Evolutionary conservation across 768 basidiomycete genomes (phyloP).

Genomic region (Hemileccinum rubropunctum): DNA sequence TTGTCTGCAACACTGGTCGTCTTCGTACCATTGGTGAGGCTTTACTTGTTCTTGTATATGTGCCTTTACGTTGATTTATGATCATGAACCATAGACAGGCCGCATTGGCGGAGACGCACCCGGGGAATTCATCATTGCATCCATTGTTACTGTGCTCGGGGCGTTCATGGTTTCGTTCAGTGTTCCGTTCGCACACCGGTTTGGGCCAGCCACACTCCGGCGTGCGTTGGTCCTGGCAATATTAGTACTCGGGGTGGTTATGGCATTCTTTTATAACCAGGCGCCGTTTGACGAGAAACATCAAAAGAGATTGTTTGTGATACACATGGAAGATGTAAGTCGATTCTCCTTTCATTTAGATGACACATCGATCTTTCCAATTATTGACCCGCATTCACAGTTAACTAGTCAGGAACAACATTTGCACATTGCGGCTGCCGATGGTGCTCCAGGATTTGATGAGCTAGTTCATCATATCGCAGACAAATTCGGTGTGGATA

Average conservation of each 20-base stretch:
- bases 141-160: slow-evolving; percentile 59
- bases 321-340: slow-evolving; percentile 84
- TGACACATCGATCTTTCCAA: not conserved
- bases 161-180: slow-evolving; percentile 57
- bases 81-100: slow-evolving; percentile 56
- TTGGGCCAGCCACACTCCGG: slow-evolving; percentile 42
- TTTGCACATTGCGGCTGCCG: slow-evolving; percentile 79
- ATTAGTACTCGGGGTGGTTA: slow-evolving; percentile 44
- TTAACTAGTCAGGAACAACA: slow-evolving; percentile 68
- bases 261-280: slow-evolving; percentile 59
- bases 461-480: slow-evolving; percentile 61
- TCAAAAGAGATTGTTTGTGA: slow-evolving; percentile 80
- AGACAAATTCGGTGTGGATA: slow-evolving; percentile 50
- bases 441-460: slow-evolving; percentile 76
- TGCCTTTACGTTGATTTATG: not conserved
- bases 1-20: slow-evolving; percentile 69
- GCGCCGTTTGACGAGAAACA: slow-evolving; percentile 80
- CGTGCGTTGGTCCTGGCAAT: slow-evolving; percentile 43
- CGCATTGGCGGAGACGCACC: slow-evolving; percentile 81
- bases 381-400: slow-evolving; percentile 34
- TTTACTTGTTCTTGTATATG: not conserved
- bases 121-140: slow-evolving; percentile 84
- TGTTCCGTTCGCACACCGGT: slow-evolving; percentile 74
- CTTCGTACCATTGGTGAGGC: slow-evolving; percentile 80
- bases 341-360: not conserved